A percentile compares a stretch with the other conserved stretches of the same genome.
Conservation (phyloP, 805 yeast species). For the Dipodascus geniculatus region DNA sequence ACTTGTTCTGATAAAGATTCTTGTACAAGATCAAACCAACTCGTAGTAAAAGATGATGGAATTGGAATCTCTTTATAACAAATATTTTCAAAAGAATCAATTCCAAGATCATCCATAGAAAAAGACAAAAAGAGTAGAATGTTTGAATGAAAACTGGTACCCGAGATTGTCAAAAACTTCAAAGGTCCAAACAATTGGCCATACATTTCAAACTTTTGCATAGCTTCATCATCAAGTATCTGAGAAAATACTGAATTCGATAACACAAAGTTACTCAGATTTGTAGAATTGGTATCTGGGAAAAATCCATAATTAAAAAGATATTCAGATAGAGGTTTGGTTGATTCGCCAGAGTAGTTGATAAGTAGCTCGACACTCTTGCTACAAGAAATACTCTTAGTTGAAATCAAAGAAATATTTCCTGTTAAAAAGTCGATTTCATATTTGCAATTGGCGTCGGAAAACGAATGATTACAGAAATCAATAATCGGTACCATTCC, state of each 20-base stretch:
- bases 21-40: background rate
- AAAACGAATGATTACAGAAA: conserved; percentile 35
- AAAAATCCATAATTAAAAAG: conserved; percentile 31
- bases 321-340: conserved; percentile 25
- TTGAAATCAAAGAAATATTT: conserved; percentile 9
- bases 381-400: background rate
- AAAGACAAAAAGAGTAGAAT: background rate
- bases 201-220: background rate
- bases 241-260: background rate
- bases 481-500: conserved; percentile 47
- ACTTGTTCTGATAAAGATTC: background rate
- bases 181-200: background rate
- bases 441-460: conserved; percentile 24
- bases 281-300: conserved; percentile 12
- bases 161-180: background rate
- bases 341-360: conserved; percentile 25
- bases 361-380: conserved; percentile 22
- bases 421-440: conserved; percentile 20
- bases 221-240: background rate
- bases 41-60: background rate
- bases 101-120: background rate
- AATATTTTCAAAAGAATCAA: background rate
- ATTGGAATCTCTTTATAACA: background rate
- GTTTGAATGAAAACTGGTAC: background rate
- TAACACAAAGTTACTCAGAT: background rate